phyloP scores from a whole-genome alignment of 2,329 filamentous ascomycete species.

The Chrysoporthe cubensis region DNA sequence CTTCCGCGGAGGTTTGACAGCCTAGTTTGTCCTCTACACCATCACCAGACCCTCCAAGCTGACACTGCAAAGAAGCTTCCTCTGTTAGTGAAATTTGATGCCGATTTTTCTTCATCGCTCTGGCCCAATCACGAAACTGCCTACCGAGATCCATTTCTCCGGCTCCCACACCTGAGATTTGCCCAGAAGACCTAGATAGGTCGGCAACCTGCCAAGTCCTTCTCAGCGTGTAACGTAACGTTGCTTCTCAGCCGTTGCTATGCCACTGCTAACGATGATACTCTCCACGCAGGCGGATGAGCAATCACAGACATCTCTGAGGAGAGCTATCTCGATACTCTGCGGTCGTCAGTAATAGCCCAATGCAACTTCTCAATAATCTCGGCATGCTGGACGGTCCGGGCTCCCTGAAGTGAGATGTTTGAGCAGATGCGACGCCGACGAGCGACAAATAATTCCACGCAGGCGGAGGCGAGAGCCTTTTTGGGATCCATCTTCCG shows the following conservation, averaged over 20 bases:
- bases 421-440: neutral
- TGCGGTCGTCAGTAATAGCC: neutral
- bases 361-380: constrained; percentile 4
- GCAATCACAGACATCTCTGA: neutral
- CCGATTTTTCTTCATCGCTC: neutral
- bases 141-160: neutral
- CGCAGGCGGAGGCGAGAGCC: neutral
- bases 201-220: neutral
- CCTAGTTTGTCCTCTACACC: neutral
- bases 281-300: neutral
- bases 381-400: neutral
- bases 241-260: constrained; percentile 35
- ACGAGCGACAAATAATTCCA: neutral
- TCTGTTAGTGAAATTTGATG: neutral
- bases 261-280: constrained; percentile 39
- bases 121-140: neutral
- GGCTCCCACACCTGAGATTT: constrained; percentile 11
- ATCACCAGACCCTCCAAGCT: constrained; percentile 3
- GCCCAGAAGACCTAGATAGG: neutral
- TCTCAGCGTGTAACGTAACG: constrained; percentile 1
- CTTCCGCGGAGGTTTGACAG: neutral
- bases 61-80: neutral
- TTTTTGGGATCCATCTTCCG: neutral
- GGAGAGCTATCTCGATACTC: neutral
- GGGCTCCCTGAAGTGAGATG: neutral